These are phyloP conservation scores for Cytidiella melzeri DNA, from an alignment of 768 basidiomycete genomes.

Conservation along the genomic window DNA sequence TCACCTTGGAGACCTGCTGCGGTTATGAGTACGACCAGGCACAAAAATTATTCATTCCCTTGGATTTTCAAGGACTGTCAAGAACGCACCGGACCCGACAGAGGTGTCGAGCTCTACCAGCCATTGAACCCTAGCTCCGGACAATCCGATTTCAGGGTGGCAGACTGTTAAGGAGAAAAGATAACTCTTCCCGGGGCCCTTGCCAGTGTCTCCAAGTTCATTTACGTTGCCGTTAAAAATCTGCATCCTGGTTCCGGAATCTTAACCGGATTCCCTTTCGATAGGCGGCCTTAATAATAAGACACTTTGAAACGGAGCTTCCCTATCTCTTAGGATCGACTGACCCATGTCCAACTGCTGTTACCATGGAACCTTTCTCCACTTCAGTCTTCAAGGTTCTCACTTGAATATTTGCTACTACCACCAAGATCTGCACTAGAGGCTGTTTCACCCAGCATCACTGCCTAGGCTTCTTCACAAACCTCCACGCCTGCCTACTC, in stretches of 20 bases:
- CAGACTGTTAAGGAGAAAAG: conserved; percentile 74
- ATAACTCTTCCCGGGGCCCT: conserved; percentile 73
- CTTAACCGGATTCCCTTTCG: conserved; percentile 76
- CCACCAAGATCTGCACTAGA: conserved; percentile 85
- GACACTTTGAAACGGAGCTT: conserved; percentile 66
- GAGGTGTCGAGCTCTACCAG: conserved; percentile 66
- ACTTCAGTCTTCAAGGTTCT: conserved; percentile 85
- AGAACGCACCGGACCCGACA: conserved; percentile 69
- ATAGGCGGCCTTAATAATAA: conserved; percentile 59
- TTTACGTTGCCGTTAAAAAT: conserved; percentile 65
- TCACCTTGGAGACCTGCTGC: conserved; percentile 80
- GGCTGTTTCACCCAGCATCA: conserved; percentile 68
- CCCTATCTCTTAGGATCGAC: conserved; percentile 79
- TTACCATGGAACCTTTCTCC: conserved; percentile 86
- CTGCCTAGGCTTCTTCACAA: conserved; percentile 74
- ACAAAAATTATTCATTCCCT: conserved; percentile 66
- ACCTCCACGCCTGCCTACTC: conserved; percentile 79
- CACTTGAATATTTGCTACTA: conserved; percentile 87
- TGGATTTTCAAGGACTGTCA: conserved; percentile 78
- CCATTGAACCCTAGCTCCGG: conserved; percentile 69
- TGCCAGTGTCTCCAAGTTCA: conserved; percentile 54
- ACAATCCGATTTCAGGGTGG: conserved; percentile 70
- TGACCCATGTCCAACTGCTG: conserved; percentile 84
- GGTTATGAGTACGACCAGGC: conserved; percentile 73
- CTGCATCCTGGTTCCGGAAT: conserved; percentile 75